Percentiles rank a stretch among this genome's conserved stretches.
These are phyloP conservation scores for Botrytis paeoniae DNA, from an alignment of 2,329 filamentous ascomycete genomes.

Conservation along the genomic window DNA sequence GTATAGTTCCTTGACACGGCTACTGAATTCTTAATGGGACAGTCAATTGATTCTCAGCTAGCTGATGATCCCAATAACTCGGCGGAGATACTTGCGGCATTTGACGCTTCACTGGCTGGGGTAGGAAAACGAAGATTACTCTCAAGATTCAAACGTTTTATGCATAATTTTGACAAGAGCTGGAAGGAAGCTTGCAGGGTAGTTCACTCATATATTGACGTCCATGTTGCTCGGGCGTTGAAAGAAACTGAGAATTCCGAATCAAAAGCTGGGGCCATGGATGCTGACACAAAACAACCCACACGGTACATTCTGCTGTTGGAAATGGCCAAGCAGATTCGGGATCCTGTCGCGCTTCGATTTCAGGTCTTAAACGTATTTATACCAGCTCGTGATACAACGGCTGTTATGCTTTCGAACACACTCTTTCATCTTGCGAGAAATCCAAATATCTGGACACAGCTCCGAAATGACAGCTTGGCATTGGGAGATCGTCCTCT, in stretches of 20 bases:
- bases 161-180: slow-evolving; percentile 4
- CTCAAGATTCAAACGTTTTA: background rate
- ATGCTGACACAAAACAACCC: background rate
- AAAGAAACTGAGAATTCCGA: background rate
- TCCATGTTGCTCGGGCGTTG: slow-evolving; percentile 6
- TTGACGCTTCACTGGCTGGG: background rate
- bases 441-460: slow-evolving; percentile 8
- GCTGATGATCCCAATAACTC: slow-evolving; percentile 1
- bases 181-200: slow-evolving; percentile 13
- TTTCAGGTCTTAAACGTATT: slow-evolving; percentile 14
- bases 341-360: slow-evolving; percentile 16
- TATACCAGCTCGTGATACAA: slow-evolving; percentile 12
- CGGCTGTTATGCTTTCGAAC: slow-evolving; percentile 11
- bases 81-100: background rate
- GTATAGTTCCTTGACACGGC: slow-evolving; percentile 9
- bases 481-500: background rate
- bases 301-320: slow-evolving; percentile 16
- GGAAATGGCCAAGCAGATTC: slow-evolving; percentile 20
- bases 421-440: slow-evolving; percentile 11
- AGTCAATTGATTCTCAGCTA: slow-evolving; percentile 5
- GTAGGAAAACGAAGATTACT: slow-evolving; percentile 10
- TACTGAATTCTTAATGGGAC: slow-evolving; percentile 13
- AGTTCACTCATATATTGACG: slow-evolving; percentile 15
- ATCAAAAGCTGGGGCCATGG: background rate
- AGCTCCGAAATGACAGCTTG: slow-evolving; percentile 6